A percentile compares a stretch with the other conserved stretches of the same genome.
phyloP scores from a whole-genome alignment of 768 basidiomycete genomes.

The Thelephora aurantiotincta region DNA sequence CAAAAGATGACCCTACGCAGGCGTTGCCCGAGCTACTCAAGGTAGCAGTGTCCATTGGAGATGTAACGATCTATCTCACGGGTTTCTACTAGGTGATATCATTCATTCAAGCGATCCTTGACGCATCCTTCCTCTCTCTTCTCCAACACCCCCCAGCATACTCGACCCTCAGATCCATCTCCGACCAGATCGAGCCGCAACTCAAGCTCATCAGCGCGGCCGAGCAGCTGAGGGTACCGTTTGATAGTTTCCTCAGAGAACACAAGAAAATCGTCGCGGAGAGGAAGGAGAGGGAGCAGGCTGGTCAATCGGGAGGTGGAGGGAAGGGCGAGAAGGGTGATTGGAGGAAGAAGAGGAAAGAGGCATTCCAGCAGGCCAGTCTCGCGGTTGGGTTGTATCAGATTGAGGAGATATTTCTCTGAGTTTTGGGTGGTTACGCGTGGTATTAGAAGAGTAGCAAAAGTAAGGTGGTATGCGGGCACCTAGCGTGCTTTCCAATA shows the following conservation, averaged over 20 bases:
- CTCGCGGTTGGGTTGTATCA: slow-evolving; percentile 53
- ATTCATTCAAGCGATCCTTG: slow-evolving; percentile 54
- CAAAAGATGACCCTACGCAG: background rate
- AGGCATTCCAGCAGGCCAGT: slow-evolving; percentile 34
- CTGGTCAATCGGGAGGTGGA: slow-evolving; percentile 1
- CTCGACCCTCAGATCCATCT: slow-evolving; percentile 31
- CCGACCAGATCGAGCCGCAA: slow-evolving; percentile 40
- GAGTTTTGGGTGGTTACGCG: slow-evolving; percentile 2
- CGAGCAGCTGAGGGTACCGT: slow-evolving; percentile 41
- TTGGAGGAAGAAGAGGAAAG: slow-evolving; percentile 28
- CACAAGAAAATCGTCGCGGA: slow-evolving; percentile 36
- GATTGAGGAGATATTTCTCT: slow-evolving; percentile 56
- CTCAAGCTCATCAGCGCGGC: slow-evolving; percentile 32
- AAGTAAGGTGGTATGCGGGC: slow-evolving; percentile 18
- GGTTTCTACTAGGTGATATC: slow-evolving; percentile 29
- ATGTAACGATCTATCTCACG: background rate
- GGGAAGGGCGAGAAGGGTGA: slow-evolving; percentile 14
- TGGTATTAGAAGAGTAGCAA: slow-evolving; percentile 4
- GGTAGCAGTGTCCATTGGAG: slow-evolving; percentile 15
- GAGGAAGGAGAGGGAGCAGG: slow-evolving; percentile 11
- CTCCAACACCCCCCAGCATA: slow-evolving; percentile 53
- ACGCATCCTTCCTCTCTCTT: slow-evolving; percentile 56
- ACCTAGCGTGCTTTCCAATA: too few species aligned
- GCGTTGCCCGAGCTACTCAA: slow-evolving; percentile 25
- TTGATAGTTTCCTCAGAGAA: slow-evolving; percentile 48